phyloP scores from a whole-genome alignment of 2,329 filamentous ascomycete species.

The Fusarium vanettenii region DNA sequence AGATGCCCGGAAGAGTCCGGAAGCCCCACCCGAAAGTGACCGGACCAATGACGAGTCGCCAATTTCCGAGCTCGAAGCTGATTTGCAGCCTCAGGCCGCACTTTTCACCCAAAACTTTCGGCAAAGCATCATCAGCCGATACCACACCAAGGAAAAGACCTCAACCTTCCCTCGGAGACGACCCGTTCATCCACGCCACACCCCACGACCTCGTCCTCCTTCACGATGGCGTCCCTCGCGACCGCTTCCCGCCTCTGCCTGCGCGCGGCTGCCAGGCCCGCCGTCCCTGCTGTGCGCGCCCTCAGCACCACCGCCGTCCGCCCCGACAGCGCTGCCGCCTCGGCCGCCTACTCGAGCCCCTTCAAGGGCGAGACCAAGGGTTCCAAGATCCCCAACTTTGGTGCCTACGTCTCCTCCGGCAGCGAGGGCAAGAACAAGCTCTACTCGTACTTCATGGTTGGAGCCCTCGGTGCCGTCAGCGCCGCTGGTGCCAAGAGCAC shows the following conservation, averaged over 20 bases:
- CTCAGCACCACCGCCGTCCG: slow-evolving; percentile 66
- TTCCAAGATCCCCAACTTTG: slow-evolving; percentile 87
- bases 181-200: slow-evolving; percentile 43
- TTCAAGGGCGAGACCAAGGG: slow-evolving; percentile 70
- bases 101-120: slow-evolving; percentile 55
- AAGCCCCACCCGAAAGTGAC: slow-evolving; percentile 39
- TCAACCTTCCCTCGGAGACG: slow-evolving; percentile 52
- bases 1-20: slow-evolving; percentile 47
- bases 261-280: slow-evolving; percentile 64
- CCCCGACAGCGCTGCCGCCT: slow-evolving; percentile 59
- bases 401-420: slow-evolving; percentile 82
- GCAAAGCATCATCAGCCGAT: slow-evolving; percentile 54
- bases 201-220: slow-evolving; percentile 36
- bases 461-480: slow-evolving; percentile 89
- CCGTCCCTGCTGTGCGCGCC: slow-evolving; percentile 60
- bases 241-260: slow-evolving; percentile 76
- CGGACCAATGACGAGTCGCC: slow-evolving; percentile 57
- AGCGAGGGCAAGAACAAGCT: slow-evolving; percentile 81
- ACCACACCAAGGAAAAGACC: slow-evolving; percentile 59
- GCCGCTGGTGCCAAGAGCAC: slow-evolving; percentile 97
- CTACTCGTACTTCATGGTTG: slow-evolving; percentile 99
- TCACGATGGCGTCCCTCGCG: slow-evolving; percentile 74
- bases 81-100: slow-evolving; percentile 58
- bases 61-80: slow-evolving; percentile 59
- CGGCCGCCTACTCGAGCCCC: slow-evolving; percentile 68